phyloP scores from a whole-genome alignment of 148 eudicot species.

The Rhododendron vialii region DNA sequence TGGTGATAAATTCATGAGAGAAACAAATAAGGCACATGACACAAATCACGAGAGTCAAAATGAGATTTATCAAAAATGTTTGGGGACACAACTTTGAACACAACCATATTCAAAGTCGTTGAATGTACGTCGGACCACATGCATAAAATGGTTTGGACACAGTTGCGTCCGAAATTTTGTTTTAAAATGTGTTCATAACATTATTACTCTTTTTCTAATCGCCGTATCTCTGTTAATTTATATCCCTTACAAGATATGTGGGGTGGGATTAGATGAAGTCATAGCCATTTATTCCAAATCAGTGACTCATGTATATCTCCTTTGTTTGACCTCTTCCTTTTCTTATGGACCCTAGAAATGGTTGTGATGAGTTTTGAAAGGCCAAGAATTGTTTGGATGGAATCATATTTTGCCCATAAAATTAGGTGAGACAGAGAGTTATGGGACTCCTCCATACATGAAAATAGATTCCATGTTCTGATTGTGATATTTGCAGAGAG shows the following conservation, averaged over 20 bases:
- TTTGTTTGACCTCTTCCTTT: not conserved
- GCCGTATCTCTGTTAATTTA: not conserved
- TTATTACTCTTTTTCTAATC: not conserved
- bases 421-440: not conserved
- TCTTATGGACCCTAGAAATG: not conserved
- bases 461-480: not conserved
- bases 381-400: not conserved
- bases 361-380: slow-evolving; percentile 15
- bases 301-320: not conserved
- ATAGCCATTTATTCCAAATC: not conserved
- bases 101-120: too few relatives aligned
- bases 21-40: not conserved
- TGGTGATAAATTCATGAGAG: too few relatives aligned
- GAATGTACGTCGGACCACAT: not conserved
- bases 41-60: not conserved
- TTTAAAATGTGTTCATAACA: not conserved
- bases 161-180: too few relatives aligned
- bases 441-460: slow-evolving; percentile 4
- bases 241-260: not conserved
- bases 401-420: not conserved
- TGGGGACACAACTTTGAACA: too few relatives aligned
- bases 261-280: not conserved
- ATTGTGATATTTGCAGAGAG: not conserved
- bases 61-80: too few relatives aligned
- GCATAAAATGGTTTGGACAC: too few relatives aligned